Base-by-base conservation (phyloP, 192 early-diverging fungal species). In the Entomortierella parvispora region DNA sequence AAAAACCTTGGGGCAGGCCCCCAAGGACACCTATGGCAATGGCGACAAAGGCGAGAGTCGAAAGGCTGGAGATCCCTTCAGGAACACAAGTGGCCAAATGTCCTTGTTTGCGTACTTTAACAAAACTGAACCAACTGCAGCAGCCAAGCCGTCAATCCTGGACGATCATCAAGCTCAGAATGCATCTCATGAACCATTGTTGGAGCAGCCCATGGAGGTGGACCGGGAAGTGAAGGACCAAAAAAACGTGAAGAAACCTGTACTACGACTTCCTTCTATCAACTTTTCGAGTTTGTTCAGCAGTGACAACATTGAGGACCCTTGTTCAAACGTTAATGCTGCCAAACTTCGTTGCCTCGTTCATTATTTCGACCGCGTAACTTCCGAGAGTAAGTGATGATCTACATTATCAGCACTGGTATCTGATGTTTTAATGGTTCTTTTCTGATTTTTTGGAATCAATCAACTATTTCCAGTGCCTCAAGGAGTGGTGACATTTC, bases 331-430 rank as follows among this genome's bases (percentile, higher is more conserved):
- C 2, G 34, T 50, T 0, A 77, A 68, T 51, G 74, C 74, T 34
- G 74, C 74, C 34, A 77, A 77, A 23, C 56, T 77, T 4, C 74
- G 74, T 14, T 77, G 74, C 45, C 60, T 77, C 26, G 15, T 77
- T 48, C 74, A 77, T 20, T 77, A 77, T 47, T 77, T 77, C 18
- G 74, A 77, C 47, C 74, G 74, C 28, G 56, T 77, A 17, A 48
- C 66, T 0, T 43, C 65, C 14, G 17, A 50, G 5, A 77, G 74
- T 68, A 77, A 4, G 58, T 40, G n/a, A n/a, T n/a, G n/a, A n/a
- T n/a, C n/a, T n/a, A n/a, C n/a, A n/a, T n/a, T n/a, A n/a, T n/a
- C n/a, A n/a, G n/a, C n/a, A n/a, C n/a, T n/a, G n/a, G n/a, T n/a
- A n/a, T n/a, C n/a, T n/a, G n/a, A n/a, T n/a, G n/a, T n/a, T n/a